Conservation (phyloP, 1,284 basidiomycete genomes). For the Ceratobasidium sp. region DNA sequence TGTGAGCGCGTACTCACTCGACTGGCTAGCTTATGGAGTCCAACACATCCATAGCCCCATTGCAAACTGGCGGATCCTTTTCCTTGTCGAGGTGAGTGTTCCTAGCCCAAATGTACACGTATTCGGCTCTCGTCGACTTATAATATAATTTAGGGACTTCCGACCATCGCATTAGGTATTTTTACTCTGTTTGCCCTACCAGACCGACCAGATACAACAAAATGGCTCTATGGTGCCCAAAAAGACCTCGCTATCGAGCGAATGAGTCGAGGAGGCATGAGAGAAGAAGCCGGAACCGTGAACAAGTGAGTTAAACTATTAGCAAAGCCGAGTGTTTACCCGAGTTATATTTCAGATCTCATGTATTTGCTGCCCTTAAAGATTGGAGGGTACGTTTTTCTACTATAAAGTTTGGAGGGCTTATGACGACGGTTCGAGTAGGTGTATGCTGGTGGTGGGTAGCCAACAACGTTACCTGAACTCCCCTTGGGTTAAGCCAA, state of each 20-base stretch:
- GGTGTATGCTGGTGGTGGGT: slow-evolving; percentile 5
- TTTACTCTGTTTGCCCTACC: slow-evolving; percentile 77
- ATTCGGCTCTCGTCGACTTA: neutral
- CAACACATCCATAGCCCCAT: slow-evolving; percentile 53
- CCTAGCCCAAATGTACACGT: slow-evolving; percentile 4
- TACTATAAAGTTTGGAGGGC: slow-evolving; percentile 30
- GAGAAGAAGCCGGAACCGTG: slow-evolving; percentile 76
- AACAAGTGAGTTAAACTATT: slow-evolving; percentile 66
- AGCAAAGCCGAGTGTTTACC: slow-evolving; percentile 25
- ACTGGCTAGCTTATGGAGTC: slow-evolving; percentile 51
- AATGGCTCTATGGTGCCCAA: slow-evolving; percentile 78
- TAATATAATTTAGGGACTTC: slow-evolving; percentile 69
- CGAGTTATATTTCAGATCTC: slow-evolving; percentile 62
- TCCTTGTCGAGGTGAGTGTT: slow-evolving; percentile 76
- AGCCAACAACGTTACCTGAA: neutral
- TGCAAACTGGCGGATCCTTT: slow-evolving; percentile 75
- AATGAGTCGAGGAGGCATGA: slow-evolving; percentile 76
- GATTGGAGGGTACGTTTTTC: slow-evolving; percentile 73
- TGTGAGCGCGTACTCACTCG: neutral
- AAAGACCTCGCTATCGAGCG: slow-evolving; percentile 79
- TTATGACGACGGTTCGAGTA: slow-evolving; percentile 3
- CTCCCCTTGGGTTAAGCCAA: neutral
- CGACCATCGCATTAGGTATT: slow-evolving; percentile 76
- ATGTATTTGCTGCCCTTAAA: slow-evolving; percentile 70
- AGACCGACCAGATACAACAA: slow-evolving; percentile 80